Percentiles rank a stretch among this genome's conserved stretches.
Conservation (phyloP, 208 protist genomes). For the Trypanosoma grayi region DNA sequence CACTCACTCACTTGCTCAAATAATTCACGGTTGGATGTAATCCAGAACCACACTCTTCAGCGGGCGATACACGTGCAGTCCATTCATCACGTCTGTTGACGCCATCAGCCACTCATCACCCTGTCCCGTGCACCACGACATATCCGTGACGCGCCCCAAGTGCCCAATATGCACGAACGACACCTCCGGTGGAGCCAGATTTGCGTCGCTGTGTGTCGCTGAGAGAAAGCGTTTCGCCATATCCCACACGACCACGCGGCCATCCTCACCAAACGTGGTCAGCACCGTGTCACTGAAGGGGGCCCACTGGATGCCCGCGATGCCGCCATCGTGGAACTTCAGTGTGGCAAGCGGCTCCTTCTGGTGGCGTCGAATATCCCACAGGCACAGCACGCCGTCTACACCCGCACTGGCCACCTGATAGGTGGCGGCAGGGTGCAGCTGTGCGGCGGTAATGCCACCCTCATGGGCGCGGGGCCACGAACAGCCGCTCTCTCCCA, state of each 20-base stretch:
- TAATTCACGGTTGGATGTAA: slow-evolving; percentile 26
- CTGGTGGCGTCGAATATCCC: slow-evolving; percentile 47
- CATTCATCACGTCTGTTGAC: slow-evolving; percentile 94
- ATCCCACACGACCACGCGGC: slow-evolving; percentile 63
- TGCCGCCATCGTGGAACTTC: slow-evolving; percentile 40
- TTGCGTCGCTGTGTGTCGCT: slow-evolving; percentile 43
- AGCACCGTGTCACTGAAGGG: slow-evolving; percentile 48
- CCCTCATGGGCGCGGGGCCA: slow-evolving; percentile 33
- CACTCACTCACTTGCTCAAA: not conserved
- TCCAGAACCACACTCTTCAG: slow-evolving; percentile 36
- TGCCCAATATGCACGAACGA: slow-evolving; percentile 97
- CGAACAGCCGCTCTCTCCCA: slow-evolving; percentile 14
- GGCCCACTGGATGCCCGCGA: slow-evolving; percentile 55
- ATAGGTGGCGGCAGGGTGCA: slow-evolving; percentile 24
- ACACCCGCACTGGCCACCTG: slow-evolving; percentile 39
- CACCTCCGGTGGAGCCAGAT: slow-evolving; percentile 60
- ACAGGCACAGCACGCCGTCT: slow-evolving; percentile 37
- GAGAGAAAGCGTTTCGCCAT: too few relatives aligned
- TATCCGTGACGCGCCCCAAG: slow-evolving; percentile 92
- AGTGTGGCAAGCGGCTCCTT: slow-evolving; percentile 24
- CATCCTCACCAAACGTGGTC: slow-evolving; percentile 41
- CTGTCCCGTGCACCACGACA: slow-evolving; percentile 82
- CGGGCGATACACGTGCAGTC: slow-evolving; percentile 90
- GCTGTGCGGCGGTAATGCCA: slow-evolving; percentile 49
- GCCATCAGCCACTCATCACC: slow-evolving; percentile 92